Evolutionary conservation across 1,284 basidiomycete genomes (phyloP).

Genomic region (Macrocybe sp.): DNA sequence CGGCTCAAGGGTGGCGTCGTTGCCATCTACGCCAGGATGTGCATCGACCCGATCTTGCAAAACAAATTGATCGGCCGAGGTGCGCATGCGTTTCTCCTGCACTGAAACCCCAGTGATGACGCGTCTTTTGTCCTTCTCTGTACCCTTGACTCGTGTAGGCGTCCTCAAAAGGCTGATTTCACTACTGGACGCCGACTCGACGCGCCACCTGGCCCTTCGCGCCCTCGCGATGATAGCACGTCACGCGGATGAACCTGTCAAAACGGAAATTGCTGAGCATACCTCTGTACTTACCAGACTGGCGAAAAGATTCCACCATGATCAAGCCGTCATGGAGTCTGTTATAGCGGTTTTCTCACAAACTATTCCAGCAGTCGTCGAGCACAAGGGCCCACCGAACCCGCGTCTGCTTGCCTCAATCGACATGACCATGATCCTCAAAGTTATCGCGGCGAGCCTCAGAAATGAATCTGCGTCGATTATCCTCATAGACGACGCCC

Average conservation of each 20-base stretch:
- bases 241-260: slow-evolving; percentile 48
- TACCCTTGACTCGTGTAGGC: slow-evolving; percentile 27
- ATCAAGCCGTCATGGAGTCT: slow-evolving; percentile 44
- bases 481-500: slow-evolving; percentile 45
- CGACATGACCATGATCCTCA: slow-evolving; percentile 41
- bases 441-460: slow-evolving; percentile 35
- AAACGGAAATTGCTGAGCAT: slow-evolving; percentile 45
- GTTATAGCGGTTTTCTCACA: slow-evolving; percentile 50
- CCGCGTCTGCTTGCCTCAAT: slow-evolving; percentile 33
- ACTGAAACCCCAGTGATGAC: too few relatives aligned
- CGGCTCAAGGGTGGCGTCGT: slow-evolving; percentile 49
- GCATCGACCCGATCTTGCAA: slow-evolving; percentile 49
- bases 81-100: slow-evolving; percentile 16
- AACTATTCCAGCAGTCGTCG: slow-evolving; percentile 40
- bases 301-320: slow-evolving; percentile 44
- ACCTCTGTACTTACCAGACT: slow-evolving; percentile 36
- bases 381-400: slow-evolving; percentile 30
- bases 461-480: slow-evolving; percentile 39
- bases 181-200: slow-evolving; percentile 40
- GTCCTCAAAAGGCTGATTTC: slow-evolving; percentile 50
- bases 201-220: slow-evolving; percentile 47
- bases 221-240: slow-evolving; percentile 55
- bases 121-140: slow-evolving; percentile 2
- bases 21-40: slow-evolving; percentile 61
- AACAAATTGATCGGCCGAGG: slow-evolving; percentile 54